A percentile compares a stretch with the other conserved stretches of the same genome.
Conservation (phyloP, 2,329 filamentous ascomycete genomes). For the Chaetomiaceae sp. region DNA sequence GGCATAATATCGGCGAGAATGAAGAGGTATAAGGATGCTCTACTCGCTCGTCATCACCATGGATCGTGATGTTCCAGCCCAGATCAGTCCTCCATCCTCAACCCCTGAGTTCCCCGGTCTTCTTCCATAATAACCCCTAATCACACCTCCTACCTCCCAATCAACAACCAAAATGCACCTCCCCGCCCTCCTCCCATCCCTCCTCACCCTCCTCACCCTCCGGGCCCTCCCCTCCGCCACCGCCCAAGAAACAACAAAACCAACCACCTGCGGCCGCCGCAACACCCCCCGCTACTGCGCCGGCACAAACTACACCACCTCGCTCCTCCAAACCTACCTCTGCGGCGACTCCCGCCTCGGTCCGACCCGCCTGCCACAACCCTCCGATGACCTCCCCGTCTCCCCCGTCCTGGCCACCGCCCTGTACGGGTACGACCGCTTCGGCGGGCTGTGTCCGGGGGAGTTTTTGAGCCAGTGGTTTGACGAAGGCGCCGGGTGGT, state of each 20-base stretch:
- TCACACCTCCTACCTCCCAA: background rate
- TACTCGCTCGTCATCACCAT: background rate
- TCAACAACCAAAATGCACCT: conserved; percentile 8
- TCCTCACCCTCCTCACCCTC: background rate
- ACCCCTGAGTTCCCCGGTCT: background rate
- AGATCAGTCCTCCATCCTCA: background rate
- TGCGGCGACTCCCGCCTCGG: conserved; percentile 38
- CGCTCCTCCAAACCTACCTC: conserved; percentile 29
- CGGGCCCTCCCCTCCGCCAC: background rate
- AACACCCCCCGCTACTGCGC: conserved; percentile 27
- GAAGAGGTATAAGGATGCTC: background rate
- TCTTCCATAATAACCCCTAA: background rate
- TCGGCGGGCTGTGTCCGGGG: conserved; percentile 30
- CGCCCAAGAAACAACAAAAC: background rate
- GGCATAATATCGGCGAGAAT: too few relatives aligned
- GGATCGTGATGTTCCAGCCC: background rate
- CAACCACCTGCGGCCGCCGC: conserved; percentile 8
- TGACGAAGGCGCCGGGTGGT: conserved; percentile 24
- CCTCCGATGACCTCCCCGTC: conserved; percentile 19
- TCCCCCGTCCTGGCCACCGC: conserved; percentile 33
- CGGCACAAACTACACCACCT: conserved; percentile 30
- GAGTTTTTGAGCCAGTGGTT: conserved; percentile 38
- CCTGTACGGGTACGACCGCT: conserved; percentile 24
- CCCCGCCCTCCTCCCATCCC: background rate
- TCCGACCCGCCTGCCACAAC: conserved; percentile 32